Percentiles rank a stretch among this genome's conserved stretches.
Conservation (phyloP, 192 early-diverging fungal genomes). For the Gigaspora rosea region DNA sequence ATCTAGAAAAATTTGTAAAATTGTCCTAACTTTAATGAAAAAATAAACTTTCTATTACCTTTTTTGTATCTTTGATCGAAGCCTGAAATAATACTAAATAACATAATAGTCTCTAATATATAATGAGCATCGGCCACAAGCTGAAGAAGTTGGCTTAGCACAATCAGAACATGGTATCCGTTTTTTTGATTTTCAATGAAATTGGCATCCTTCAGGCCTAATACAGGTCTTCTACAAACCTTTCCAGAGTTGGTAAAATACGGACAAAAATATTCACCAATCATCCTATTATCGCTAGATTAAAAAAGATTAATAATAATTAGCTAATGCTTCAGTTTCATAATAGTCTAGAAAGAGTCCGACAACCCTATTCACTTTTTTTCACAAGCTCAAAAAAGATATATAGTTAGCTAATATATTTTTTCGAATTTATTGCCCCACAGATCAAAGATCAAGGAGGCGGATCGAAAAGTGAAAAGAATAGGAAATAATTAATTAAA, state of each 20-base stretch:
- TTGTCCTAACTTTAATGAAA: too few relatives aligned
- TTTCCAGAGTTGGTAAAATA: neutral
- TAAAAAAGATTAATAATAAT: neutral
- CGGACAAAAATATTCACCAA: neutral
- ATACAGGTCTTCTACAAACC: neutral
- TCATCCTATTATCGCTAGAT: neutral
- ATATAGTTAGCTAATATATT: too few relatives aligned
- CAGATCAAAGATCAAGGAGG: too few relatives aligned
- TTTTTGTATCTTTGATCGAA: too few relatives aligned
- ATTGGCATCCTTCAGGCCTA: neutral
- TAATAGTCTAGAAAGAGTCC: neutral
- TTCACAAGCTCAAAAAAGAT: too few relatives aligned
- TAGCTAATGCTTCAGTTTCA: neutral
- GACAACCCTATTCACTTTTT: neutral
- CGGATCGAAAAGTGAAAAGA: neutral
- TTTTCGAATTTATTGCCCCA: too few relatives aligned
- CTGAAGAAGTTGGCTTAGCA: too few relatives aligned
- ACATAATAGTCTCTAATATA: too few relatives aligned
- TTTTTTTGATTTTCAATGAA: neutral
- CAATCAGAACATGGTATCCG: too few relatives aligned
- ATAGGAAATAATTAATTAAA: neutral
- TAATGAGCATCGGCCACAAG: too few relatives aligned
- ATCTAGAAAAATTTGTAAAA: neutral
- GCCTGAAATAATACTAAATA: too few relatives aligned
- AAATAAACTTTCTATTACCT: too few relatives aligned